phyloP scores from a whole-genome alignment of 306 rosid genomes.

The Begonia loranthoides region DNA sequence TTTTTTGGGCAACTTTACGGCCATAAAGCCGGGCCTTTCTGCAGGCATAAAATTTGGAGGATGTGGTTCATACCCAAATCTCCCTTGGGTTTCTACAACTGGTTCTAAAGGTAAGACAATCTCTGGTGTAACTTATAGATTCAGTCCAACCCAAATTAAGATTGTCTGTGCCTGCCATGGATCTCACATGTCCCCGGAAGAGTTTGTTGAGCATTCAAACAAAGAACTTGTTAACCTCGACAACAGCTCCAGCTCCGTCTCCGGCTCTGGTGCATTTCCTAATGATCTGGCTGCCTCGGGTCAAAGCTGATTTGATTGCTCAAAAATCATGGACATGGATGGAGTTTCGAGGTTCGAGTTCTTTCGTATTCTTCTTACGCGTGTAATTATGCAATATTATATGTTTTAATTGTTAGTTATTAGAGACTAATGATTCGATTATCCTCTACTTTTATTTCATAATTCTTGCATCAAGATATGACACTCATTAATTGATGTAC shows the following conservation, averaged over 20 bases:
- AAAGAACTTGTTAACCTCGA: slow-evolving; percentile 44
- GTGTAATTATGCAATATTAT: no score
- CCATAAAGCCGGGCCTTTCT: slow-evolving; percentile 76
- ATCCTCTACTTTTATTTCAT: no score
- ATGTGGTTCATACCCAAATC: slow-evolving; percentile 68
- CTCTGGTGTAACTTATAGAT: slow-evolving; percentile 87
- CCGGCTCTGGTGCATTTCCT: slow-evolving; percentile 22
- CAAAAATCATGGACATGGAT: no score
- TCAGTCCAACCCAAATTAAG: slow-evolving; percentile 49
- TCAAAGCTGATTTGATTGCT: slow-evolving; percentile 48
- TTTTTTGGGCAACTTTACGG: slow-evolving; percentile 41
- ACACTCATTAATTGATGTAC: no score
- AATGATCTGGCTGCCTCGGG: slow-evolving; percentile 65
- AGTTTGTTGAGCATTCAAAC: slow-evolving; percentile 72
- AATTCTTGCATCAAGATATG: no score
- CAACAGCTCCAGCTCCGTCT: slow-evolving; percentile 27
- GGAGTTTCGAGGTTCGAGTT: no score
- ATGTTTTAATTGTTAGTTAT: no score
- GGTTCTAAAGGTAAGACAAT: slow-evolving; percentile 74
- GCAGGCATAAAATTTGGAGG: slow-evolving; percentile 88
- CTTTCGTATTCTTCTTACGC: no score
- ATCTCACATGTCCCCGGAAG: slow-evolving; percentile 77
- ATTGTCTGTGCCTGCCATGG: slow-evolving; percentile 96
- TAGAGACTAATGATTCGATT: no score
- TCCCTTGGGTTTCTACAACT: slow-evolving; percentile 96